Base-by-base conservation (phyloP, 2,329 filamentous ascomycete species). In the Lasiodiplodia theobromae region DNA sequence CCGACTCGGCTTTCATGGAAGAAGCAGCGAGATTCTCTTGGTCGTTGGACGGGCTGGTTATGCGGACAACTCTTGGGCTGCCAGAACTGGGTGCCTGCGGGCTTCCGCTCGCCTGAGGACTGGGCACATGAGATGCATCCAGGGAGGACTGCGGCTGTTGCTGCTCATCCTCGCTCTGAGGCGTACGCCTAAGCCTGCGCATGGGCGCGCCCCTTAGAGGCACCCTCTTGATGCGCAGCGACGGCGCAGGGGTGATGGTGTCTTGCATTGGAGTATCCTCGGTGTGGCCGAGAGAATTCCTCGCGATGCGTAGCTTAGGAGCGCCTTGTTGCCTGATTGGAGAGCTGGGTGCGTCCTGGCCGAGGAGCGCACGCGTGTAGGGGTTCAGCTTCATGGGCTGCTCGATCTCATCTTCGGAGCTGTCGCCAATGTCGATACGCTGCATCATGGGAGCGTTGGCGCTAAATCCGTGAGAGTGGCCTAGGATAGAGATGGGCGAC, bases 391-490 rank as follows among this genome's bases (percentile, higher is more conserved):
- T 96, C 88, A 96, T 93, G 74, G 94, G 94, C 66, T 82, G 76
- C 73, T 93, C 91, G 18, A 92, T 92, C 80, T 97, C 95, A 75
- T 97, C 95, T 80, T 97, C 95, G 28, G 94, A 97, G 83, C 93
- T 97, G 77, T 97, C 94, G 74, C 92, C 90, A 72, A 90, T 82
- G 74, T 82, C 77, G 71, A 85, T 83, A 72, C 81, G 81, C 73
- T 83, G 82, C 75, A 83, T 79, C 78, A 81, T 81, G 21, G 80
- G 80, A 71, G 79, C 82, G 70, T 83, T 76, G 34, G 82, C 77
- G 25, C 79, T 77, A 71, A 84, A 84, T 71, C 82, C 83, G 71
- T 82, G 78, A 25, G 80, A 80, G 57, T 81, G 79, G 44, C 79
- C 77, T 70, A 84, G 77, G 25, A 80, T 77, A 16, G 82, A 81